phyloP scores from a whole-genome alignment of 345 rosid genomes.

The Lenwebbia sp. region DNA sequence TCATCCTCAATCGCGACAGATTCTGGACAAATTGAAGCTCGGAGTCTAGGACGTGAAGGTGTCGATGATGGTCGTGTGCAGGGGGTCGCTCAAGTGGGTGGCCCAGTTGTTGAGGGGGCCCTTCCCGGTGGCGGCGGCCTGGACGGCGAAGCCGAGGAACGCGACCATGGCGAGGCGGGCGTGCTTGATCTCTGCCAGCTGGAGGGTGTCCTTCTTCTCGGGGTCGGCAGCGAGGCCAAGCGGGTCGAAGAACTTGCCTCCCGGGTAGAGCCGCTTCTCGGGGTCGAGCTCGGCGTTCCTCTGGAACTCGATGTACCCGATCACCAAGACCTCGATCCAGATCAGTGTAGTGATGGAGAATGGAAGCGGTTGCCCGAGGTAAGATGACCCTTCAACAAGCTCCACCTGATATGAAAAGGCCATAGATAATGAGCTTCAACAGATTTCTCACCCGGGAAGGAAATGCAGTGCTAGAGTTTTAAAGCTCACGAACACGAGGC shows the following conservation, averaged over 20 bases:
- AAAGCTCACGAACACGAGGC: not conserved
- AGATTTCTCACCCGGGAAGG: not conserved
- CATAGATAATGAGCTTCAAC: not conserved
- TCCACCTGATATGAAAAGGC: slow-evolving; percentile 42
- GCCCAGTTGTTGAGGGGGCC: slow-evolving; percentile 99
- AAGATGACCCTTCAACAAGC: slow-evolving; percentile 82
- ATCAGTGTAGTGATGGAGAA: slow-evolving; percentile 80
- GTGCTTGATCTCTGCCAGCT: slow-evolving; percentile 96
- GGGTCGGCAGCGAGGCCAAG: slow-evolving; percentile 85
- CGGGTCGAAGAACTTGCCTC: slow-evolving; percentile 84
- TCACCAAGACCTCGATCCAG: slow-evolving; percentile 73
- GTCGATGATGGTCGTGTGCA: slow-evolving; percentile 94
- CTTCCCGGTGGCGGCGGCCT: slow-evolving; percentile 85
- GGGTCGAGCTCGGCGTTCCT: slow-evolving; percentile 87
- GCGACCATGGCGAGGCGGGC: slow-evolving; percentile 96
- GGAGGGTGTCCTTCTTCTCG: slow-evolving; percentile 77
- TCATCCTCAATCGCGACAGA: not conserved
- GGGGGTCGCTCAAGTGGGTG: slow-evolving; percentile 97
- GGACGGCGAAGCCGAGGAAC: slow-evolving; percentile 85
- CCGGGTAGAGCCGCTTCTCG: slow-evolving; percentile 84
- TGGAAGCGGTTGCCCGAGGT: slow-evolving; percentile 85
- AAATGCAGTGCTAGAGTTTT: not conserved
- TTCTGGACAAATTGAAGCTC: not conserved
- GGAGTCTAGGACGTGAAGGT: slow-evolving; percentile 36
- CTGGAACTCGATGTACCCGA: slow-evolving; percentile 93